Evolutionary conservation across 2,329 filamentous ascomycete species (phyloP), one percentile per base, ranked within the genome.

Genomic region (Alternaria ethzedia): DNA sequence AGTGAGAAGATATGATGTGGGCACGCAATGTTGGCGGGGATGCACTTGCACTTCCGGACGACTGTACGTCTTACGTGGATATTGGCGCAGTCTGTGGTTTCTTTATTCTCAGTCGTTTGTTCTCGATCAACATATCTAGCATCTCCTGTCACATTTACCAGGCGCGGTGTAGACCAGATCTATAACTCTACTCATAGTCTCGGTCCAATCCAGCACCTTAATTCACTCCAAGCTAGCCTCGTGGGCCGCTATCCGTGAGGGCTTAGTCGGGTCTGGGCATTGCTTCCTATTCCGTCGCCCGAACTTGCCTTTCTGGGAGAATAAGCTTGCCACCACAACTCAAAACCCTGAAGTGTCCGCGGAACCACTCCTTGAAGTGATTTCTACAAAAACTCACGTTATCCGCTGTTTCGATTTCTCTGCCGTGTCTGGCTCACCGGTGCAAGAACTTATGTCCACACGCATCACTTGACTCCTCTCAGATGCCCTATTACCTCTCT

Each of bases 1-100:
- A 61, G 71, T 72, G 67, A 67, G 67, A 72, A 62, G 67, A 74
- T 70, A 75, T 74, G 68, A 75, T 70, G 70, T 70, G 66, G 67
- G 66, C 65, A 70, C 59, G 70, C 74, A 70, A 74, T 77, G 69
- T 78, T 72, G 69, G 70, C 50, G 65, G 67, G 66, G 68, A 65
- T 70, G 70, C 63, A 69, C 65, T 66, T 70, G 70, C 68, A 70
- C 64, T 69, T 70, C 69, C 57, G 68, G 71, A 77, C 69, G 74
- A 73, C 68, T 75, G 74, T 70, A 77, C 69, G 74, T 77, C 71
- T 75, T 75, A 70, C 70, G 75, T 75, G 73, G 73, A 72, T 75
- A 76, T 68, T 66, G 76, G 75, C 75, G 76, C 74, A 73, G 75
- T 72, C 68, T 66, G 67, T 70, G 68, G 74, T 66, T 69, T 72